Evolutionary conservation across 2,329 filamentous ascomycete species (phyloP).

Genomic region (Chrysoporthe deuterocubensis): DNA sequence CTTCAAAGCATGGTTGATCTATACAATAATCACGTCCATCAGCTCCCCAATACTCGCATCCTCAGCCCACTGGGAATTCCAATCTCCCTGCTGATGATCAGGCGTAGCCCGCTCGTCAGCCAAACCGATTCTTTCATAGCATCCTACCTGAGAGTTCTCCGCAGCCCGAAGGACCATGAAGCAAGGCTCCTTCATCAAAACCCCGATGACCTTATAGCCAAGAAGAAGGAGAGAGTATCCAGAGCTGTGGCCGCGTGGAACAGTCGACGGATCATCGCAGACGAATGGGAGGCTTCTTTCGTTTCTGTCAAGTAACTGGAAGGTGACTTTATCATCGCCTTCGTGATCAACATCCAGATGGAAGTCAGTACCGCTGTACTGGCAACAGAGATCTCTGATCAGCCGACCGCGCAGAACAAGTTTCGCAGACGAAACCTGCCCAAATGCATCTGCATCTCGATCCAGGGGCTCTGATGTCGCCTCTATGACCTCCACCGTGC

Average conservation of each 20-base stretch:
- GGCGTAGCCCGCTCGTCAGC: constrained; percentile 10
- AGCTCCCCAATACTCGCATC: not conserved
- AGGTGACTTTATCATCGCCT: constrained; percentile 3
- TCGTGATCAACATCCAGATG: not conserved
- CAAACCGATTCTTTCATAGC: constrained; percentile 11
- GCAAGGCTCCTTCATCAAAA: constrained; percentile 7
- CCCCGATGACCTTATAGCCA: constrained; percentile 11
- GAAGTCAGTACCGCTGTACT: constrained; percentile 12
- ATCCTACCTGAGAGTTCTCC: not conserved
- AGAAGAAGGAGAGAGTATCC: constrained; percentile 11
- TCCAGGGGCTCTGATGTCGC: constrained; percentile 6
- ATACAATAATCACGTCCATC: constrained; percentile 7
- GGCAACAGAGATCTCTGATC: constrained; percentile 4
- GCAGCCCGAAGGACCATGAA: constrained; percentile 11
- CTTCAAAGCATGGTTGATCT: not conserved
- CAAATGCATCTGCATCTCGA: not conserved
- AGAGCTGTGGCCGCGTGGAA: not conserved
- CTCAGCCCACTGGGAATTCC: constrained; percentile 10
- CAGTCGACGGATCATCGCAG: constrained; percentile 13
- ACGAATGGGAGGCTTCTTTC: constrained; percentile 2
- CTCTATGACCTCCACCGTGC: constrained; percentile 3
- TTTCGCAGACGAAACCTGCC: constrained; percentile 9
- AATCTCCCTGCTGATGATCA: not conserved
- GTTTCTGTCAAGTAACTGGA: not conserved
- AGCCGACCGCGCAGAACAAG: constrained; percentile 1